Base-by-base conservation (phyloP, 139 green algal species). In the Coccomyxa sp. region DNA sequence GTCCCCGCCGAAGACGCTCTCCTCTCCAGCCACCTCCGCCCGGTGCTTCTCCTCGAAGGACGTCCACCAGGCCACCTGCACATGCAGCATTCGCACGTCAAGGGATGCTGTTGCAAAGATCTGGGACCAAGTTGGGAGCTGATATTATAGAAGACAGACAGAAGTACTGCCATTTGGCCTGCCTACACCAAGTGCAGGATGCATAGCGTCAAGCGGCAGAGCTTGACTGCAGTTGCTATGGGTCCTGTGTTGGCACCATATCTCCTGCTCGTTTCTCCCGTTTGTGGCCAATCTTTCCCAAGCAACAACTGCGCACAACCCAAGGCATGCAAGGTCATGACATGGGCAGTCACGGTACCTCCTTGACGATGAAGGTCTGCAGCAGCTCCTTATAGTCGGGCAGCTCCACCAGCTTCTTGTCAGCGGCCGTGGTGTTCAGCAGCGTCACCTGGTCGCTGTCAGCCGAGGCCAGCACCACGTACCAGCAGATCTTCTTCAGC, bases 401-500 rank as follows among this genome's bases (percentile, higher is more conserved):
- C 70, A 99, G 86, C 39, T 97, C 92, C 7, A 78, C 68, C 75
- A 99, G 81, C 74, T 89, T 86, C 83, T 92, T 93, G 84, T 98
- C 93, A 18, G 54, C 85, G 40, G 80, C 74, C 22, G 91, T 95
- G 37, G 71, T 79, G 18, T 90, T 84, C 24, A 99, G 82, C 68
- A 99, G 87, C 33, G 90, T 97, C 10, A 86, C 79, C 50, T 97
- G 91, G 88, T 98, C 93, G 38, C 87, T 92, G 82, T 90, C 93
- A 7, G 83, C 80, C 2, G 94, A 89, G 5, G 93, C 82, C 38
- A 99, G 91, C 58, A 96, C 88, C 3, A 97, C 79, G 44, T 91
- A 95, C 96, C 96, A 99, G 76, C 82, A 90, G 55, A 96, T 92
- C 70, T 91, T 89, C 82, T 96, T 92, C 75, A 98, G 81, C 37